Evolutionary conservation across 169 alveolate genomes (phyloP), one percentile per base, ranked within the genome.

Genomic region (Plasmodium coatneyi): DNA sequence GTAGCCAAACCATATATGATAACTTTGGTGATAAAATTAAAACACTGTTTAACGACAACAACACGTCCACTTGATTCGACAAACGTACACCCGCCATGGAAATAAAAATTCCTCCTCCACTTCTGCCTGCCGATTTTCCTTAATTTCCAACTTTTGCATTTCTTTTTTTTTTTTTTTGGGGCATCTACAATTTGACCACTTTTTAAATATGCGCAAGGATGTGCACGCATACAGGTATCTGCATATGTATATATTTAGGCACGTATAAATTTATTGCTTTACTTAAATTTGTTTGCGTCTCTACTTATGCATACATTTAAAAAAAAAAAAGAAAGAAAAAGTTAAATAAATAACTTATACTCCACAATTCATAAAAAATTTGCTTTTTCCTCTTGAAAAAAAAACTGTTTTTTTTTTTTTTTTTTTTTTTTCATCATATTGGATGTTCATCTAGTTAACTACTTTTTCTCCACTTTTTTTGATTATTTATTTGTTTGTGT

Each of bases 311-410:
- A 72, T 36, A 84, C 41, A 84, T 72, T 84, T 84, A 56, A 84
- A 84, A 84, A 84, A 84, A 84, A 72, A 71, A 84, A 84, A 84
- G 72, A 84, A 84, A 84, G 46, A 71, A 84, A 41, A 49, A 84
- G 60, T 71, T 43, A 72, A 84, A 36, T 32, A 72, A 84, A 71
- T 43, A 71, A 30, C 54, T 36, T 32, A 14, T 72, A 72, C 34
- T 72, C 39, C 49, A 84, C 7, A 60, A 82, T 82, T 82, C 39
- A 82, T 82, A 82, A 82, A 80, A 60, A 32, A 22, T 36, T 60
- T 82, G 36, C 36, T 82, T 60, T 49, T 66, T 70, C 25, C 25
- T n/a, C 12, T n/a, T n/a, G 43, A 34, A 60, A 82, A 82, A 82
- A 82, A 60, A 82, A 30, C 25, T 34, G 41, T 72, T 72, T 19